Conservation (phyloP, 163 green algal species). For the Smithsoniella earleae region DNA sequence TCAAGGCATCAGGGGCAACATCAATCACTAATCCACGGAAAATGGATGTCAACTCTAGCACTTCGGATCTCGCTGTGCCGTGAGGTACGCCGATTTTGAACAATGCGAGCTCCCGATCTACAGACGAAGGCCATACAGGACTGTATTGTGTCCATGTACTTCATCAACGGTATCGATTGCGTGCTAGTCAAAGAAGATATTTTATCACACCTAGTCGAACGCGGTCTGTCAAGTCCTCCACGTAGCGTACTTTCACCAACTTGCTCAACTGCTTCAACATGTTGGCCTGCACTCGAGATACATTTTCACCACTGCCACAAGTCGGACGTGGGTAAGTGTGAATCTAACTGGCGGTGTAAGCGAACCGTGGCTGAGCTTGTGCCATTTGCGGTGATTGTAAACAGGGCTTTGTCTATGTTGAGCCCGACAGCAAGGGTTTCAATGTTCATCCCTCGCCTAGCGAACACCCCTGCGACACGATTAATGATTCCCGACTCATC, state of each 20-base stretch:
- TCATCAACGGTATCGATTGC: no score
- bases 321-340: no score
- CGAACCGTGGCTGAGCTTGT: slow-evolving; percentile 49
- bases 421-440: slow-evolving; percentile 91
- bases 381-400: slow-evolving; percentile 86
- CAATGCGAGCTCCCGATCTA: slow-evolving; percentile 93
- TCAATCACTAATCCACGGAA: slow-evolving; percentile 91
- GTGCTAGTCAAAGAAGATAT: no score
- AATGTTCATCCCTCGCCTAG: slow-evolving; percentile 84
- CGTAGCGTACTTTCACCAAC: slow-evolving; percentile 91
- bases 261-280: slow-evolving; percentile 83
- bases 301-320: no score
- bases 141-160: no score
- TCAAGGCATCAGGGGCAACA: slow-evolving; percentile 59
- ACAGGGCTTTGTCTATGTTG: slow-evolving; percentile 84
- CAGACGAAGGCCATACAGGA: neutral
- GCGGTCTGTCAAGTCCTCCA: slow-evolving; percentile 85
- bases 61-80: slow-evolving; percentile 63
- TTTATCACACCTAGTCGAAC: slow-evolving; percentile 61
- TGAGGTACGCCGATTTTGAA: slow-evolving; percentile 70
- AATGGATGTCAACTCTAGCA: slow-evolving; percentile 81
- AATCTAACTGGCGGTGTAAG: no score
- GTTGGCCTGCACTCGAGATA: slow-evolving; percentile 45
- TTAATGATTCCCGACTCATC: slow-evolving; percentile 97
- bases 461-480: slow-evolving; percentile 92